These are phyloP conservation scores for Nemania sp. DNA, from an alignment of 2,329 filamentous ascomycete genomes.

Conservation along the genomic window DNA sequence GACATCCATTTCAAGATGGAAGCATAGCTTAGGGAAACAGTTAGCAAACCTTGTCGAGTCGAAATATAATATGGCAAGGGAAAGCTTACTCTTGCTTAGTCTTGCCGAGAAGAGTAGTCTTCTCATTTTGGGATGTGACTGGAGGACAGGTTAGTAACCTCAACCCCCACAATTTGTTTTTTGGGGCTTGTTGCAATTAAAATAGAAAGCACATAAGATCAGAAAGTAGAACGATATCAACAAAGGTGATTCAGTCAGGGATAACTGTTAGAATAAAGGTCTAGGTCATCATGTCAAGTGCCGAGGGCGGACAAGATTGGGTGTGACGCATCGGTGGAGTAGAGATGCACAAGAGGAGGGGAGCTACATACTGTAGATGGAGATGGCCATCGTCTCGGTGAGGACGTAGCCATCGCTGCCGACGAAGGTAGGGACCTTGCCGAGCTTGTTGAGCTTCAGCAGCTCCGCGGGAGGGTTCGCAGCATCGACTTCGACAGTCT, in stretches of 20 bases:
- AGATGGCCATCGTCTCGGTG: constrained; percentile 91
- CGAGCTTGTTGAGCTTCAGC: constrained; percentile 85
- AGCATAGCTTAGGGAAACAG: constrained; percentile 72
- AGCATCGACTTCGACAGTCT: constrained; percentile 79
- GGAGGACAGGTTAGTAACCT: constrained; percentile 45
- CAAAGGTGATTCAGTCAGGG: constrained; percentile 94
- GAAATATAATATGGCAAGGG: neutral
- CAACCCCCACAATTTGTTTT: constrained; percentile 43
- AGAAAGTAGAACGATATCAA: constrained; percentile 92
- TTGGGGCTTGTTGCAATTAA: constrained; percentile 43
- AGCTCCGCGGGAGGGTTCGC: constrained; percentile 79
- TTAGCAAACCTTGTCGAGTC: constrained; percentile 42
- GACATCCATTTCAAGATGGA: constrained; percentile 99
- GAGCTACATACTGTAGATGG: constrained; percentile 89
- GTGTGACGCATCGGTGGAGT: constrained; percentile 28
- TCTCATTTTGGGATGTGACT: constrained; percentile 99
- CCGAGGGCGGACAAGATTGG: constrained; percentile 31
- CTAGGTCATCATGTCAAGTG: constrained; percentile 74
- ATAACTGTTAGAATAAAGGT: constrained; percentile 88
- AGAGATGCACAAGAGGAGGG: constrained; percentile 37
- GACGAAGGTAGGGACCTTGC: constrained; percentile 93
- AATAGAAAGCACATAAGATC: constrained; percentile 61
- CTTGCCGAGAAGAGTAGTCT: constrained; percentile 98
- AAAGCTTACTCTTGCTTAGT: constrained; percentile 95
- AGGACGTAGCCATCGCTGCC: constrained; percentile 92